Base-by-base conservation (phyloP, 305 asterid genomes). In the Fraxinus albicans region DNA sequence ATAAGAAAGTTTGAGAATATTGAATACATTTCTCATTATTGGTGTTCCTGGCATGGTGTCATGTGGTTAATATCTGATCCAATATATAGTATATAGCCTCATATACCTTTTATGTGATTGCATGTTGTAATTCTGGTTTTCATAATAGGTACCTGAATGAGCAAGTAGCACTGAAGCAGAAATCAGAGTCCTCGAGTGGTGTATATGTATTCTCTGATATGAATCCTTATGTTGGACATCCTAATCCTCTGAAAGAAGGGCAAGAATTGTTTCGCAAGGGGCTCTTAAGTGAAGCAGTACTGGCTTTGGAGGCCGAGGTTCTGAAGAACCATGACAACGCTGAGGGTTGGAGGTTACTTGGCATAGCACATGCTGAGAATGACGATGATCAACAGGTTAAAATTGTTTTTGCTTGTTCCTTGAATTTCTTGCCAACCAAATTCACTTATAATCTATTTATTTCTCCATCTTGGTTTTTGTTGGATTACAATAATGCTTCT, bases 341-440 rank as follows among this genome's bases (percentile, higher is more conserved):
- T 29, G 99, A 97, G 93, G 99, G 98, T 67, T 97, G 99, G 99
- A 93, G 98, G 92, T 88, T 95, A 85, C 99, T 97, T 84, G 99
- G 99, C 83, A 91, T 95, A 87, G 94, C 99, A 34, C 96, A 97
- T 89, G 99, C 99, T 19, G 99, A 95, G 89, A 97, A 97, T 84
- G 99, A 97, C 87, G 99, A 97, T 76, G 99, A 97, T 86, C 98
- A 94, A 81, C 99, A 97, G 98, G 99, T 95, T 69, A 58, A 60
- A 15, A 27, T 78, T 63, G 72, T 53, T 23, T 65, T 82, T 76
- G 21, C 58, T 82, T 23, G 40, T 67, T 44, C 34, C 29, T 6
- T 42, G 15, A 31, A 35, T 36, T 63, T 70, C 76, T 34, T 81
- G 21, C 78, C 42, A 33, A n/a, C 55, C 50, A 34, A 77, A 75